phyloP scores from a whole-genome alignment of 768 basidiomycete genomes.

The Pleurotus ostreatus region DNA sequence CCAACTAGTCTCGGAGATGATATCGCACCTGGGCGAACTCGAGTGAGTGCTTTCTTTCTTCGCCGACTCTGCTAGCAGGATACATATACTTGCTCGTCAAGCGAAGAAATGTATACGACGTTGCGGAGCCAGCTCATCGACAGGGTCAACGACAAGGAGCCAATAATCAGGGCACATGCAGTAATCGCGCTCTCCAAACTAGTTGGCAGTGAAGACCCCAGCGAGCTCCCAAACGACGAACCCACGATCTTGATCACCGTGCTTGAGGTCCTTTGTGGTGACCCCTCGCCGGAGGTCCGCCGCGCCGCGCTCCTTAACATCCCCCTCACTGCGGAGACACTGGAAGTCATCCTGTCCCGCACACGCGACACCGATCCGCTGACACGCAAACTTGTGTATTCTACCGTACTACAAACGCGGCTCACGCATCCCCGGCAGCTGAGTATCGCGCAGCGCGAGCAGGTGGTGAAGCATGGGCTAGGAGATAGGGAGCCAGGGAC shows the following conservation, averaged over 20 bases:
- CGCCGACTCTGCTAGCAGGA: background rate
- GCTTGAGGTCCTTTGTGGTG: slow-evolving; percentile 63
- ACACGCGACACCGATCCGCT: slow-evolving; percentile 83
- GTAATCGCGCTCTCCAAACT: slow-evolving; percentile 77
- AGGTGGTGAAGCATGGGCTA: slow-evolving; percentile 81
- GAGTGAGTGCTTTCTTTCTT: slow-evolving; percentile 56
- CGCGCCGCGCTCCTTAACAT: slow-evolving; percentile 80
- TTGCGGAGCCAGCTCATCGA: slow-evolving; percentile 70
- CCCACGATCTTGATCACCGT: slow-evolving; percentile 62
- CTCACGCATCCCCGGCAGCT: slow-evolving; percentile 68
- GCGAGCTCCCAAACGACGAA: slow-evolving; percentile 44
- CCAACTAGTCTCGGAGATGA: slow-evolving; percentile 81
- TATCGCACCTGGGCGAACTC: slow-evolving; percentile 80
- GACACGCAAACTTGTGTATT: slow-evolving; percentile 77
- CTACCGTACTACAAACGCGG: slow-evolving; percentile 50
- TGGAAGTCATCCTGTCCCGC: slow-evolving; percentile 68
- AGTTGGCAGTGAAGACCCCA: slow-evolving; percentile 65
- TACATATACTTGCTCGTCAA: slow-evolving; percentile 23
- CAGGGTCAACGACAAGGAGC: slow-evolving; percentile 84
- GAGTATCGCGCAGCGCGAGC: slow-evolving; percentile 76
- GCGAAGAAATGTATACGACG: slow-evolving; percentile 75
- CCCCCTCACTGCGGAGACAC: slow-evolving; percentile 55
- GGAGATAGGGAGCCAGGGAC: slow-evolving; percentile 86
- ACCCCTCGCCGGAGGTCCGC: slow-evolving; percentile 89
- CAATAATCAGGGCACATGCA: slow-evolving; percentile 78